Percentiles rank a stretch among this genome's conserved stretches.
These are phyloP conservation scores for Phaeoacremonium minimum DNA, from an alignment of 2,329 filamentous ascomycete genomes.

Conservation along the genomic window DNA sequence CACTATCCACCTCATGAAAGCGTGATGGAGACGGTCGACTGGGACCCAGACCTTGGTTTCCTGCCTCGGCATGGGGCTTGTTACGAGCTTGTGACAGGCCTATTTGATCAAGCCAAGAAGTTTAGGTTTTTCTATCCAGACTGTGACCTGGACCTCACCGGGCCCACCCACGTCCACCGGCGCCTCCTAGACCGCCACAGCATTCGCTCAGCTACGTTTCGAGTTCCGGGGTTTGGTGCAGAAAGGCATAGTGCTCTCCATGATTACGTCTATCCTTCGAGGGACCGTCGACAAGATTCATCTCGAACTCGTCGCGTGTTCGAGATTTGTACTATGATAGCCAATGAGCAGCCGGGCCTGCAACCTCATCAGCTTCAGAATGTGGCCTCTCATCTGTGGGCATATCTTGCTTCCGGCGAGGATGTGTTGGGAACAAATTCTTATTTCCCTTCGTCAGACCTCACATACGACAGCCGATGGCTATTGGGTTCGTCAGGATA, in stretches of 20 bases:
- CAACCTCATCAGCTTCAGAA: not conserved
- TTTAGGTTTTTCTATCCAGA: constrained; percentile 23
- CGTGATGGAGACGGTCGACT: constrained; percentile 43
- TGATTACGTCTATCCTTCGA: constrained; percentile 10
- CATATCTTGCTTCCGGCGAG: no score
- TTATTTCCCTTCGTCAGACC: no score
- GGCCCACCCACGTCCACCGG: not conserved
- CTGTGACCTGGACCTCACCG: not conserved
- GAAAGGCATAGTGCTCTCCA: constrained; percentile 8
- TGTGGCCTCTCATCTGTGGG: no score
- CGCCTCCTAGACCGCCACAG: constrained; percentile 13
- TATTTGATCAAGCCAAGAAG: constrained; percentile 26
- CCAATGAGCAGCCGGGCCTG: not conserved
- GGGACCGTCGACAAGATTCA: not conserved
- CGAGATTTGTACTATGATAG: not conserved
- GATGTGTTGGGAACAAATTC: no score
- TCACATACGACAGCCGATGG: no score
- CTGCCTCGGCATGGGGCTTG: constrained; percentile 42
- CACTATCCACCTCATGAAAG: constrained; percentile 38
- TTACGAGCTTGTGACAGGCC: constrained; percentile 21
- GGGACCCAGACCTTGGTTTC: constrained; percentile 31
- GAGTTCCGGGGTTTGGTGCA: constrained; percentile 19
- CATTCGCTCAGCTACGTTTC: constrained; percentile 34
- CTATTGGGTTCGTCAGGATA: no score
- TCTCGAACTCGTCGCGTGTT: not conserved